These are phyloP conservation scores for Dalechampia spathulata DNA, from an alignment of 441 rosid species.

Conservation along the genomic window DNA sequence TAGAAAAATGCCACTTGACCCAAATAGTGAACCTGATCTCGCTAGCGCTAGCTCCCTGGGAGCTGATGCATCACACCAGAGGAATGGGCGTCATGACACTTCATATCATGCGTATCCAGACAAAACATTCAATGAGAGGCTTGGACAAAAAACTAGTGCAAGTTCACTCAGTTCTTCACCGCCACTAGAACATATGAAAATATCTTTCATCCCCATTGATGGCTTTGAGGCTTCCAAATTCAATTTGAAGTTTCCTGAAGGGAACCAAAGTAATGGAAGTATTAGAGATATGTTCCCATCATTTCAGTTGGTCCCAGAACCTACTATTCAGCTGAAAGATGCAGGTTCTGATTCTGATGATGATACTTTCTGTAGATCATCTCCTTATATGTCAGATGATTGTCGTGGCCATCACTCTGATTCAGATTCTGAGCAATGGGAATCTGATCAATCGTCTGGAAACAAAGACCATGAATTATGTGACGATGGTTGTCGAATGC, in stretches of 20 bases:
- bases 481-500: slow-evolving; percentile 36
- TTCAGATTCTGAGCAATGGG: slow-evolving; percentile 88
- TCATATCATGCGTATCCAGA: slow-evolving; percentile 19
- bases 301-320: slow-evolving; percentile 83
- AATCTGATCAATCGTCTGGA: slow-evolving; percentile 43
- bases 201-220: slow-evolving; percentile 74
- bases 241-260: slow-evolving; percentile 63
- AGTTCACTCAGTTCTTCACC: slow-evolving; percentile 32
- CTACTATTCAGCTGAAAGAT: slow-evolving; percentile 32
- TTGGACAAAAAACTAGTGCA: slow-evolving; percentile 32
- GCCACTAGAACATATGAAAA: too few species aligned
- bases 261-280: slow-evolving; percentile 28
- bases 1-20: slow-evolving; percentile 36
- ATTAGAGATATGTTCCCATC: slow-evolving; percentile 51
- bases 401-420: slow-evolving; percentile 48
- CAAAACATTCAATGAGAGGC: slow-evolving; percentile 23
- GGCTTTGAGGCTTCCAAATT: slow-evolving; percentile 56
- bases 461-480: slow-evolving; percentile 37
- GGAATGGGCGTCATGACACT: slow-evolving; percentile 20
- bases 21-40: slow-evolving; percentile 34
- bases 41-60: slow-evolving; percentile 26
- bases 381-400: slow-evolving; percentile 69
- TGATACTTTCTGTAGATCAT: slow-evolving; percentile 79
- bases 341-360: slow-evolving; percentile 43
- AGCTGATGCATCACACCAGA: slow-evolving; percentile 34